Base-by-base conservation (phyloP, 345 rosid genomes). In the Pseudoturritis turrita region DNA sequence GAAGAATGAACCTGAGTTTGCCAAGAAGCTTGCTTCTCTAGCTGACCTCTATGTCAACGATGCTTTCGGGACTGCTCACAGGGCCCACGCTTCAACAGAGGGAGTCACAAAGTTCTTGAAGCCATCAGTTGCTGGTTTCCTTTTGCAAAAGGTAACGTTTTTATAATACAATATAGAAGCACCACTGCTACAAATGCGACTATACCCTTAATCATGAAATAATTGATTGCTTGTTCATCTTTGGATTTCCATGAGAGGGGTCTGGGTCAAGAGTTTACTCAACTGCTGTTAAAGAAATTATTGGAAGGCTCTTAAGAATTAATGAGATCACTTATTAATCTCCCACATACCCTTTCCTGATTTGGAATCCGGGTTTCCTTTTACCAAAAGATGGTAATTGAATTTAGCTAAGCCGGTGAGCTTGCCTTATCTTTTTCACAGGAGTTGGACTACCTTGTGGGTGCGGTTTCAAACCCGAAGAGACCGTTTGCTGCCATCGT, bases 401-500 rank as follows among this genome's bases (percentile, higher is more conserved):
- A 21, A 37, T 6, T 11, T 36, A 3, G 13, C 29, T 37, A 11
- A 36, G 6, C 46, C 18, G 12, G 19, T 43, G 37, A 7, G 14
- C 7, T 23, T 40, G 49, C 41, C 10, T 28, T 12, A 28, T 44
- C 67, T 46, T 39, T 12, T 12, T 73, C 71, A 23, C 70, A 92
- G 98, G 98, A 94, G 78, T 83, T 94, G 56, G 97, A 94, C 68
- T 94, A 94, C 78, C 98, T 94, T 69, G 98, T 83, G 62, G 98
- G 98, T 33, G 98, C 97, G 22, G 97, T 94, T 73, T 68, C 94
- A 31, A 86, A 40, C 79, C 98, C 97, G 40, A 89, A 89, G 85
- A 91, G 82, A 80, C 98, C 98, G 46, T 91, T 94, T 79, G 98
- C 98, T 36, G 95, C 97, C 8, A 91, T 94, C 35, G 92, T 94